Evolutionary conservation across 2,329 filamentous ascomycete genomes (phyloP).

Genomic region (Alternaria arbusti): DNA sequence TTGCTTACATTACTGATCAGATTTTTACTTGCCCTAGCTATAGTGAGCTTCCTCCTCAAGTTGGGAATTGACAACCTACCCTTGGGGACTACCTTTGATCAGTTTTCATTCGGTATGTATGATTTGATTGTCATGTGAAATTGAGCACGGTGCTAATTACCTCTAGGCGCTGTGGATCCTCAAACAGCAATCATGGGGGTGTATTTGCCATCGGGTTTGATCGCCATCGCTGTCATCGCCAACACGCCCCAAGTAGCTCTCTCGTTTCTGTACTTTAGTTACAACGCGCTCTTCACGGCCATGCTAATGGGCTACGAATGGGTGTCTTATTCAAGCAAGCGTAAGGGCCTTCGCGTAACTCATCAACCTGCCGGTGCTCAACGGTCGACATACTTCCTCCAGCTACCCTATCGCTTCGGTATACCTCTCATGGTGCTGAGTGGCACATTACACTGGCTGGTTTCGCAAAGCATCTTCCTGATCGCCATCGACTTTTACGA

Average conservation of each 20-base stretch:
- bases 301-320: conserved; percentile 59
- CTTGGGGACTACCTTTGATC: not conserved
- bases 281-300: conserved; percentile 55
- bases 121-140: not conserved
- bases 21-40: not conserved
- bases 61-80: conserved; percentile 4
- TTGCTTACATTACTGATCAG: not conserved
- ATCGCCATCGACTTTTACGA: conserved; percentile 35
- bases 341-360: conserved; percentile 48
- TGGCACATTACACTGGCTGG: conserved; percentile 50
- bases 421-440: conserved; percentile 46
- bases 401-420: conserved; percentile 47
- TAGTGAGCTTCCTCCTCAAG: conserved; percentile 1
- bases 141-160: not conserved
- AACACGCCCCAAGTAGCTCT: conserved; percentile 57
- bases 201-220: not conserved
- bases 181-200: conserved; percentile 1
- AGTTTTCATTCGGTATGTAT: not conserved
- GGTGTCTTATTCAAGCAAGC: conserved; percentile 44
- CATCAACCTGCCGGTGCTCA: conserved; percentile 40
- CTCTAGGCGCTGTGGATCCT: conserved; percentile 20
- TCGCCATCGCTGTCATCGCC: conserved; percentile 37
- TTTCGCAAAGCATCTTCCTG: conserved; percentile 53
- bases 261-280: conserved; percentile 55
- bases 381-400: conserved; percentile 50